Percentiles rank a stretch among this genome's conserved stretches.
Conservation (phyloP, 345 rosid genomes). For the Eucalyptus cloeziana region DNA sequence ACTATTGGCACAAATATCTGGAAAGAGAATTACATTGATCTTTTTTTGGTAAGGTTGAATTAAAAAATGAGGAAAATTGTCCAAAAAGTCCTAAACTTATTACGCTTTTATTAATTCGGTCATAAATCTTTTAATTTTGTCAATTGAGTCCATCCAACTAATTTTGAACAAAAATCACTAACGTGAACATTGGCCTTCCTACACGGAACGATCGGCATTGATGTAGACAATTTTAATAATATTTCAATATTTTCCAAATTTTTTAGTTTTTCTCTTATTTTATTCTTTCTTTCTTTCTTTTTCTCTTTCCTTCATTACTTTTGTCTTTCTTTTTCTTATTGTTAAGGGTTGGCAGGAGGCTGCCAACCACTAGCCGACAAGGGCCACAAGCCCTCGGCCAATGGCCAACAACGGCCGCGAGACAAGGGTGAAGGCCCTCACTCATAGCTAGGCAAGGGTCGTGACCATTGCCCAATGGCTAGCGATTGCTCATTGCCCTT, state of each 20-base stretch:
- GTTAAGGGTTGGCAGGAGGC: neutral
- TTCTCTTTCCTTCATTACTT: neutral
- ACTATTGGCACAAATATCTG: neutral
- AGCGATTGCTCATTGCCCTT: too few species aligned
- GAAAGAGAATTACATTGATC: neutral
- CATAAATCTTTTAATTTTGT: neutral
- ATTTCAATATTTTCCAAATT: too few species aligned
- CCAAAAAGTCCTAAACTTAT: too few species aligned
- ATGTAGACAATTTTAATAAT: too few species aligned
- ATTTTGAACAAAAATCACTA: too few species aligned
- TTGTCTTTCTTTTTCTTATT: too few species aligned
- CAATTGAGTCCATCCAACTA: neutral
- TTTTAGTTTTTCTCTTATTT: neutral
- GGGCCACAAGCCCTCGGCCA: neutral
- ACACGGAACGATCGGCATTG: fast-evolving
- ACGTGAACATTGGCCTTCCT: fast-evolving
- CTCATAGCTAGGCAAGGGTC: neutral
- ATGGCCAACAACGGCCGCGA: fast-evolving
- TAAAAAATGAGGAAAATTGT: neutral
- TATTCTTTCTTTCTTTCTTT: too few species aligned
- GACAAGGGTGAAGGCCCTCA: too few species aligned
- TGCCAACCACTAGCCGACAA: too few species aligned
- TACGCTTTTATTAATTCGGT: too few species aligned
- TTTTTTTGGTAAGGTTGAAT: neutral
- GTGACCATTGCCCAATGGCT: neutral